Base-by-base conservation (phyloP, 1,139 yeast genomes). In the Kurtzmaniella natalensis region DNA sequence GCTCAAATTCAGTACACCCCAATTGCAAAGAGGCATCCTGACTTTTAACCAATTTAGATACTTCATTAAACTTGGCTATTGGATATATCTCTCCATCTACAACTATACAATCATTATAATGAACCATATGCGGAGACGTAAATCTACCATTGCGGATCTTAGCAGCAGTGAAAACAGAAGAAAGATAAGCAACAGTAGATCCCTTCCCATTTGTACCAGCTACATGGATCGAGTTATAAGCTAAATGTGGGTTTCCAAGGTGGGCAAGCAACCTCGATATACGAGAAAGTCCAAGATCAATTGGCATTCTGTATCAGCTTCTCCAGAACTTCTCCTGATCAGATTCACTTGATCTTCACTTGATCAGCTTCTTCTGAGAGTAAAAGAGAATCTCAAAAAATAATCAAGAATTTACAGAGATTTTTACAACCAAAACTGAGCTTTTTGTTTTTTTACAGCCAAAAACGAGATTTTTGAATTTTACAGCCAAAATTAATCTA, bases 191-290 rank as follows among this genome's bases (percentile, higher is more conserved):
- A 39, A 94, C 77, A 0, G 88, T 86, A 0, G 95, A 86, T 0
- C 97, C 97, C 51, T 89, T 89, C 0, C 97, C 97, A 51, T 89
- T 89, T 4, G 96, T 89, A 0, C 97, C 97, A 0, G 96, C 95
- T 8, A 89, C 70, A 52, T 89, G 96, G 5, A 89, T 61, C 1
- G 88, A 76, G 42, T 76, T 74, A 53, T 76, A 76, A 2, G 58
- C 42, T 13, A 55, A 51, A 31, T 86, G 95, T 0, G 95, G 96
- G 47, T 76, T 72, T 0, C 87, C 87, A 22, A 87, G 57, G 32
- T 64, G 59, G 4, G 54, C 45, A n/a, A 86, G 68, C n/a, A 87
- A 71, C 33, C 56, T 55, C 0, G 65, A 34, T 0, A 86, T 71
- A 35, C 95, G 61, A 1, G 72, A 47, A n/a, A 89, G 68, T 1